Conservation (phyloP, 331 rosid genomes). For the Pyrus hybrid region DNA sequence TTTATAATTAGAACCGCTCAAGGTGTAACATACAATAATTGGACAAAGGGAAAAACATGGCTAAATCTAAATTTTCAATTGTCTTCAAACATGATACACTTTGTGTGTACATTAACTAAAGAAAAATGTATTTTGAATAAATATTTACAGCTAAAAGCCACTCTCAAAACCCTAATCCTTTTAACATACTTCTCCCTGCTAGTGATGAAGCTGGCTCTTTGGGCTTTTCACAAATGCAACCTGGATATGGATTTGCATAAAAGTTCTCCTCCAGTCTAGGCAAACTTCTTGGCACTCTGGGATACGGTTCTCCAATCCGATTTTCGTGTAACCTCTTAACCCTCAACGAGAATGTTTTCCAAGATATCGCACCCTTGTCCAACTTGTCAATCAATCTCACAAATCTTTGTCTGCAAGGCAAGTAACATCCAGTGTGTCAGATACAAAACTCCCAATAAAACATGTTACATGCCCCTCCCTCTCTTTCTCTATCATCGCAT, state of each 20-base stretch:
- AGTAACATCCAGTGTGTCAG: not conserved
- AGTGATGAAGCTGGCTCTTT: not conserved
- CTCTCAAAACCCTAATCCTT: no score
- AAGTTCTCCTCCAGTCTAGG: slow-evolving; percentile 47
- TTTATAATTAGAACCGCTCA: not conserved
- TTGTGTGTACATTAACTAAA: not conserved
- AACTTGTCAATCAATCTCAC: slow-evolving; percentile 43
- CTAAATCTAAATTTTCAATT: not conserved
- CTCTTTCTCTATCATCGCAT: not conserved
- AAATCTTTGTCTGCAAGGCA: slow-evolving; percentile 30
- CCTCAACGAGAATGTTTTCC: slow-evolving; percentile 34
- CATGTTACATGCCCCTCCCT: not conserved
- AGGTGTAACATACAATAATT: not conserved
- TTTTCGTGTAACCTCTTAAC: slow-evolving; percentile 41
- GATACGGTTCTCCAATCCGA: slow-evolving; percentile 38
- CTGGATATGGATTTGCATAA: slow-evolving; percentile 68
- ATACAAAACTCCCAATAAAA: not conserved
- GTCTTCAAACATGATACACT: not conserved
- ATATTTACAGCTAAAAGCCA: no score
- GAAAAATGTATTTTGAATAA: not conserved
- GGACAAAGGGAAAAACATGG: not conserved
- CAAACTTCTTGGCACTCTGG: slow-evolving; percentile 12
- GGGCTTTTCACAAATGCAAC: slow-evolving; percentile 50
- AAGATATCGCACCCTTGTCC: slow-evolving; percentile 36
- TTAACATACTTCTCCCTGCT: not conserved